Base-by-base conservation (phyloP, 73 alveolate genomes). In the Blepharisma japonicum region DNA sequence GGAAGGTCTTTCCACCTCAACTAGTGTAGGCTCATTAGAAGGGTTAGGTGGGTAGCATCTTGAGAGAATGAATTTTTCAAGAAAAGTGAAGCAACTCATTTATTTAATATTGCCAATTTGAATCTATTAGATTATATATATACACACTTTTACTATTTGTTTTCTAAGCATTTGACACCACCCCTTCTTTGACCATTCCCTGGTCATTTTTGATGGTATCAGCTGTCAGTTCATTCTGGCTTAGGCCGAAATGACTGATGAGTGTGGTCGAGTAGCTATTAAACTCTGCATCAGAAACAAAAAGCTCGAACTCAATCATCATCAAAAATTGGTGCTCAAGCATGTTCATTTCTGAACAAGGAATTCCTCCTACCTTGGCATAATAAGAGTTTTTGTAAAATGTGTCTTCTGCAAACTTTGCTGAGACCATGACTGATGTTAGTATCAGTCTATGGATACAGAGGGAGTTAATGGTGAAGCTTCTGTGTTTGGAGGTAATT, bases 351-450 rank as follows among this genome's bases (percentile, higher is more conserved):
- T 93, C 98, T 32, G 72, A 49, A 42, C 56, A 53, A 18, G 88
- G 25, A 20, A 93, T 76, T 7, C 98, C 98, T 32, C 96, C 97
- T n/a, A 93, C 82, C 77, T 83, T 88, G 6, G 96, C 92, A 85
- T 91, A 92, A 79, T 54, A 92, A 18, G 77, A 78, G 54, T 88
- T 81, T 77, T 86, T 81, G 55, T 78, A 87, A 77, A 68, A 79
- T 55, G 84, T 86, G 68, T 93, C 98, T 48, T 88, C 95, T 68
- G 79, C 70, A 74, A 77, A 88, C 86, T 93, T 93, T 48, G 89
- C 86, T 20, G 93, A 81, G 18, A 82, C 85, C 25, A 90, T 70
- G 50, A 89, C 66, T 21, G 96, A 49, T 39, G 94, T 91, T 54
- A 93, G 83, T 45, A 89, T 61, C 23, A 91, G 80, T 78, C 95